These are phyloP conservation scores for Mucor piriformis DNA, from an alignment of 371 early-diverging fungal genomes.

Conservation along the genomic window DNA sequence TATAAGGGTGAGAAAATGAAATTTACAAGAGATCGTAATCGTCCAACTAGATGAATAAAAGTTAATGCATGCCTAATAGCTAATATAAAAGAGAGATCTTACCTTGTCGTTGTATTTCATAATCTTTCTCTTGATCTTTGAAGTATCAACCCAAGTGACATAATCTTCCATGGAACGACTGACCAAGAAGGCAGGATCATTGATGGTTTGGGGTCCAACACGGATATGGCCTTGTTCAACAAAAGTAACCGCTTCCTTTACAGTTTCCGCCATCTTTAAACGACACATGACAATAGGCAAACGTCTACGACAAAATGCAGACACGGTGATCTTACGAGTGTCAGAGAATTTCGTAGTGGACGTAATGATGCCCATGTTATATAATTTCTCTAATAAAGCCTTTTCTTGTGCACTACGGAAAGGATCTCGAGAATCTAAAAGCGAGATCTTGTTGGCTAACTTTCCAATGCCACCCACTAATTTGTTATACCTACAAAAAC, in stretches of 20 bases:
- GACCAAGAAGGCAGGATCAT: slow-evolving; percentile 93
- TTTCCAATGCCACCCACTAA: slow-evolving; percentile 89
- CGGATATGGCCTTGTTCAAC: slow-evolving; percentile 98
- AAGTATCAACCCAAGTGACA: slow-evolving; percentile 98
- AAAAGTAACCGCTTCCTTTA: slow-evolving; percentile 92
- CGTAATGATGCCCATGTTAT: slow-evolving; percentile 89
- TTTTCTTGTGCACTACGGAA: slow-evolving; percentile 80
- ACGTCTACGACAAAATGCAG: slow-evolving; percentile 92
- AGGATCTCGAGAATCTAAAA: slow-evolving; percentile 91
- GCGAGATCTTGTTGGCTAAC: slow-evolving; percentile 87
- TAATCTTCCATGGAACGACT: slow-evolving; percentile 95
- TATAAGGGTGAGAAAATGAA: not conserved
- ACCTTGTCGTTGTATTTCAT: slow-evolving; percentile 97
- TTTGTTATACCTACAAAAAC: slow-evolving; percentile 79
- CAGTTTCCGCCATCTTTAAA: slow-evolving; percentile 96
- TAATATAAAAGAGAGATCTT: slow-evolving; percentile 5
- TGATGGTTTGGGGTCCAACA: slow-evolving; percentile 92
- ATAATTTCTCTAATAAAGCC: slow-evolving; percentile 88
- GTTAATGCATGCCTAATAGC: not conserved
- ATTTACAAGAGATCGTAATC: slow-evolving; percentile 70
- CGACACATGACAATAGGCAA: slow-evolving; percentile 95
- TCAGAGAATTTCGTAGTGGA: slow-evolving; percentile 86
- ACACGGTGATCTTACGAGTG: slow-evolving; percentile 89
- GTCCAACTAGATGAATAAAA: slow-evolving; percentile 53
- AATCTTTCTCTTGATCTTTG: slow-evolving; percentile 98